A percentile compares a stretch with the other conserved stretches of the same genome.
Evolutionary conservation across 345 rosid species (phyloP).

Genomic region (Citrus unshiu): DNA sequence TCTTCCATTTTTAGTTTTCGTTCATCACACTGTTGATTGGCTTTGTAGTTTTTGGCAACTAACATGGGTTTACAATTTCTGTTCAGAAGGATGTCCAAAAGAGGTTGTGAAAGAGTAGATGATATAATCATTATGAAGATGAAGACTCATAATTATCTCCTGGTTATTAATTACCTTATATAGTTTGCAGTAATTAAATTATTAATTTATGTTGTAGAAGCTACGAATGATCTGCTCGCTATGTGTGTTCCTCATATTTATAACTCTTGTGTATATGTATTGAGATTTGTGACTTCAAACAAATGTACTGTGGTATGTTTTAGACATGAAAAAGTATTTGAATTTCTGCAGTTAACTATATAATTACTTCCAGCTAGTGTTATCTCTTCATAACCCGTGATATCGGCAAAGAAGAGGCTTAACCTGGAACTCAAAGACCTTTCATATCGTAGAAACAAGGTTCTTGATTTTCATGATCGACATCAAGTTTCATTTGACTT

Average conservation of each 20-base stretch:
- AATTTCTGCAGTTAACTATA: background rate
- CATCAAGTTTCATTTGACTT: slow-evolving; percentile 40
- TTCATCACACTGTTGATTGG: background rate
- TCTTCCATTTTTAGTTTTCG: background rate
- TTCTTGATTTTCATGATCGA: slow-evolving; percentile 21
- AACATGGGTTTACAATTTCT: background rate
- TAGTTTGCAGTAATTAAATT: background rate
- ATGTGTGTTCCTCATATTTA: background rate
- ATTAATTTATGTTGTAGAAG: background rate
- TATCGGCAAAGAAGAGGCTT: background rate
- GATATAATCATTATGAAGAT: background rate
- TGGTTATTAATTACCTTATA: background rate
- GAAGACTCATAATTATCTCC: background rate
- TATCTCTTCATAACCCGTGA: background rate
- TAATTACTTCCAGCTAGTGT: background rate
- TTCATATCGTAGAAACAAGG: slow-evolving; percentile 10
- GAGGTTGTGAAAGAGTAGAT: background rate
- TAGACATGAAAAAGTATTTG: background rate
- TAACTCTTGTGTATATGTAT: background rate
- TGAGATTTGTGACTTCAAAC: background rate
- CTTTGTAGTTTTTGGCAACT: background rate
- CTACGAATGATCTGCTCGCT: background rate
- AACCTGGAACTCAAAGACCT: background rate
- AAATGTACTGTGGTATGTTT: background rate
- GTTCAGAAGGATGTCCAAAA: background rate